Evolutionary conservation across 2,329 filamentous ascomycete genomes (phyloP).

Genomic region (Trichoderma sp.): DNA sequence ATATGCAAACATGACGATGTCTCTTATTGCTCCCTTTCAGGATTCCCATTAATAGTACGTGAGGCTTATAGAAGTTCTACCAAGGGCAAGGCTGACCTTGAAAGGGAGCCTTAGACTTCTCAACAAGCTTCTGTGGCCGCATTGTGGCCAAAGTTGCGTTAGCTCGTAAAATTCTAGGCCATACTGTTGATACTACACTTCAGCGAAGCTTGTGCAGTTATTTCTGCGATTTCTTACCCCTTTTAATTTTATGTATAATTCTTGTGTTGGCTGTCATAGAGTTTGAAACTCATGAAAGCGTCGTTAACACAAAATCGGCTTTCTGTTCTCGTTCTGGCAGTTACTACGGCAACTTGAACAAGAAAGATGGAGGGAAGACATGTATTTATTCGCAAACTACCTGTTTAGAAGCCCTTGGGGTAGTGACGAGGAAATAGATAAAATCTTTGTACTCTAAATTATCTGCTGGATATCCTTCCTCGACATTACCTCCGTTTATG

Average conservation of each 20-base stretch:
- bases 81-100: constrained; percentile 45
- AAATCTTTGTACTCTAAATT: background rate
- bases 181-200: constrained; percentile 65
- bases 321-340: constrained; percentile 55
- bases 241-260: constrained; percentile 47
- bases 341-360: constrained; percentile 56
- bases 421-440: constrained; percentile 50
- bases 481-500: background rate
- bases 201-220: constrained; percentile 69
- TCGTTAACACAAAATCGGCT: constrained; percentile 51
- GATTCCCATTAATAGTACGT: background rate
- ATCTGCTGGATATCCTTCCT: background rate
- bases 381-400: constrained; percentile 53
- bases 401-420: constrained; percentile 54
- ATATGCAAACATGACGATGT: accelerated
- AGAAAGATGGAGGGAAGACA: constrained; percentile 53
- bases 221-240: constrained; percentile 67
- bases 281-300: constrained; percentile 41
- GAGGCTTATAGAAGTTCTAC: constrained; percentile 45
- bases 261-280: constrained; percentile 47
- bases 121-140: background rate
- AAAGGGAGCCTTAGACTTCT: constrained; percentile 13
- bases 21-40: background rate
- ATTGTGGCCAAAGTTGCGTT: constrained; percentile 25
- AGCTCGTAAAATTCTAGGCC: constrained; percentile 49